These are phyloP conservation scores for Colletotrichum spinosum DNA, from an alignment of 2,329 filamentous ascomycete species.

Conservation along the genomic window DNA sequence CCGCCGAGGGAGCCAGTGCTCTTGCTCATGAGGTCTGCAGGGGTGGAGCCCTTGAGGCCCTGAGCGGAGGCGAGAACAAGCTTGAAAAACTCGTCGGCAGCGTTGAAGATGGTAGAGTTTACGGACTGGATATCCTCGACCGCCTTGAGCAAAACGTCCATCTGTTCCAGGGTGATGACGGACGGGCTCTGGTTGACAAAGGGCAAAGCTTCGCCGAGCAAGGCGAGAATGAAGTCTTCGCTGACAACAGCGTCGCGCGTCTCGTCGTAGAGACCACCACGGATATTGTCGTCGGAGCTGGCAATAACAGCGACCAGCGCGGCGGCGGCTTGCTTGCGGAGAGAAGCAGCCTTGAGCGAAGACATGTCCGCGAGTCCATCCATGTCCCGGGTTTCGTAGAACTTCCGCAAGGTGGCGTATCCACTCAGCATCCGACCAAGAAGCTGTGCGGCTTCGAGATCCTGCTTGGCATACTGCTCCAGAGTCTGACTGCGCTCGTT, in stretches of 20 bases:
- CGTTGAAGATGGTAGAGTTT: constrained; percentile 75
- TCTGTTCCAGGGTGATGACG: constrained; percentile 76
- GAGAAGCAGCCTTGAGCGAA: constrained; percentile 61
- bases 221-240: constrained; percentile 85
- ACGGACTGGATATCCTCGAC: constrained; percentile 86
- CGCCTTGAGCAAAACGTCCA: constrained; percentile 80
- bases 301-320: constrained; percentile 86
- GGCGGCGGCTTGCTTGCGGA: constrained; percentile 76
- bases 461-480: constrained; percentile 76
- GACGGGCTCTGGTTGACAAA: constrained; percentile 72
- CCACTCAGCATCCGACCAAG: constrained; percentile 89
- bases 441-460: constrained; percentile 84
- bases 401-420: constrained; percentile 90
- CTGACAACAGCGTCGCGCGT: constrained; percentile 85
- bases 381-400: constrained; percentile 88
- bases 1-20: constrained; percentile 66
- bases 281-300: constrained; percentile 90
- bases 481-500: constrained; percentile 78
- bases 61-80: constrained; percentile 79
- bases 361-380: constrained; percentile 43
- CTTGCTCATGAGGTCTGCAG: constrained; percentile 69
- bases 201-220: constrained; percentile 86
- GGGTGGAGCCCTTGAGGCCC: constrained; percentile 70
- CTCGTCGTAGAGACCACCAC: constrained; percentile 88
- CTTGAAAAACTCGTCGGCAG: constrained; percentile 82